Conservation (phyloP, 2,329 filamentous ascomycete genomes). For the Verticillium nubilum region DNA sequence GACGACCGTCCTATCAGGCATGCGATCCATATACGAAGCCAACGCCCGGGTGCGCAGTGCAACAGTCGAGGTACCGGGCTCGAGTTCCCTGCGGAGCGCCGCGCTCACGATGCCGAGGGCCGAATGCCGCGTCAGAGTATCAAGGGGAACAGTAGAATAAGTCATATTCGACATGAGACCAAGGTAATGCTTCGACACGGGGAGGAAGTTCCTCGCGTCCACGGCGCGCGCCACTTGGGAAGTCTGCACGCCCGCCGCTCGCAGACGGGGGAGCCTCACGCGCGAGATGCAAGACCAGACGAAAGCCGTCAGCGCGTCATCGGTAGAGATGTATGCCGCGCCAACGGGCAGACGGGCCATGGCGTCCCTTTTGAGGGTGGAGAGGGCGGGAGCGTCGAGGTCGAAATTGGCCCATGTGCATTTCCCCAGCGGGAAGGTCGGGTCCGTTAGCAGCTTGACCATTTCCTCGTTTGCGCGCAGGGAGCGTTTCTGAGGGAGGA, state of each 20-base stretch:
- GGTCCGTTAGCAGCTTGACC: constrained; percentile 15
- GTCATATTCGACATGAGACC: constrained; percentile 43
- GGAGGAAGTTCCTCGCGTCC: constrained; percentile 37
- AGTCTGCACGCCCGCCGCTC: neutral
- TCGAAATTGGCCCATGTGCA: constrained; percentile 39
- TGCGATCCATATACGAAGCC: constrained; percentile 29
- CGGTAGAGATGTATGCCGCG: constrained; percentile 41
- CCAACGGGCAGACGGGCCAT: constrained; percentile 11
- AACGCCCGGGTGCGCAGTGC: constrained; percentile 30
- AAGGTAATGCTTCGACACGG: constrained; percentile 36
- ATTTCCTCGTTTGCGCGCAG: constrained; percentile 21
- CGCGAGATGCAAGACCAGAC: constrained; percentile 41
- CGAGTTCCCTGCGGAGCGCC: constrained; percentile 30
- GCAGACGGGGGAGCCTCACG: constrained; percentile 30
- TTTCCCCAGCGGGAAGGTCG: constrained; percentile 12
- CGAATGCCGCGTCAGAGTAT: constrained; percentile 15
- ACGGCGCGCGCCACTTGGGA: constrained; percentile 41
- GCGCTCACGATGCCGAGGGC: constrained; percentile 9
- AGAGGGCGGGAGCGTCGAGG: constrained; percentile 31
- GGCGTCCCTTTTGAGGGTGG: constrained; percentile 33
- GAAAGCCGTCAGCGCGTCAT: constrained; percentile 46
- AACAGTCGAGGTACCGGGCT: constrained; percentile 27
- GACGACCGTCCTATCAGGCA: constrained; percentile 24
- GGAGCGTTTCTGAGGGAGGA: neutral
- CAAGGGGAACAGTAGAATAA: constrained; percentile 25